Conservation (phyloP, 345 rosid genomes). For the Linum tenue region DNA sequence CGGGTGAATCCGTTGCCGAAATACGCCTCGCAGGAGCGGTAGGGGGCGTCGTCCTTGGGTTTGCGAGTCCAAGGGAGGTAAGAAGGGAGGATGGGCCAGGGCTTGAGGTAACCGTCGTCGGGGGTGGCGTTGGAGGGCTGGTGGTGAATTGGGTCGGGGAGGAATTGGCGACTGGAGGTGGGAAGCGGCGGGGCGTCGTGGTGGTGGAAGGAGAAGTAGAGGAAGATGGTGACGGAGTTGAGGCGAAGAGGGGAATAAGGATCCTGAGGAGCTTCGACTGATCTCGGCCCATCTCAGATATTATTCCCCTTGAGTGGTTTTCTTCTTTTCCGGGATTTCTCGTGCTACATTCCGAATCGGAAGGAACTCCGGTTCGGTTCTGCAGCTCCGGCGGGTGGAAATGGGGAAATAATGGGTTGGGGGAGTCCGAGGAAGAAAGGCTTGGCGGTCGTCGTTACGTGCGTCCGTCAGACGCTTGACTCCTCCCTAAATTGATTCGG, state of each 20-base stretch:
- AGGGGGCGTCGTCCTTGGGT: constrained; percentile 11
- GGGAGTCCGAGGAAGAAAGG: no score
- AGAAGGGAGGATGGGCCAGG: constrained; percentile 85
- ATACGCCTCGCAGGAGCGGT: constrained; percentile 64
- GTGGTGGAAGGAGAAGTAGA: constrained; percentile 51
- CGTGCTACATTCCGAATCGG: no score
- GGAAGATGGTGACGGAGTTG: constrained; percentile 50
- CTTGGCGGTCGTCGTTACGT: no score
- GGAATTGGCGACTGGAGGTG: not conserved
- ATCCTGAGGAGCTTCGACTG: constrained; percentile 37
- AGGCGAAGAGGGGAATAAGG: constrained; percentile 48
- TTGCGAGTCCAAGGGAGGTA: constrained; percentile 77
- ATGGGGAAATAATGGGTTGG: no score
- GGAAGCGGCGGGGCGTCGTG: not conserved
- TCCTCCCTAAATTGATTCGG: no score
- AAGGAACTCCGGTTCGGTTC: no score
- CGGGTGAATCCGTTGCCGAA: constrained; percentile 77
- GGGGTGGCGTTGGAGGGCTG: constrained; percentile 8
- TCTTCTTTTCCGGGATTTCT: not conserved
- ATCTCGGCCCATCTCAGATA: constrained; percentile 24
- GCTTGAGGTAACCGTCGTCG: constrained; percentile 26
- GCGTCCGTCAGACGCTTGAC: no score
- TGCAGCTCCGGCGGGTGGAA: no score
- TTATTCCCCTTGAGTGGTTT: no score
- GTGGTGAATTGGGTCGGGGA: constrained; percentile 11